Evolutionary conservation across 208 protist species (phyloP).

Genomic region (Porcisia deanei): DNA sequence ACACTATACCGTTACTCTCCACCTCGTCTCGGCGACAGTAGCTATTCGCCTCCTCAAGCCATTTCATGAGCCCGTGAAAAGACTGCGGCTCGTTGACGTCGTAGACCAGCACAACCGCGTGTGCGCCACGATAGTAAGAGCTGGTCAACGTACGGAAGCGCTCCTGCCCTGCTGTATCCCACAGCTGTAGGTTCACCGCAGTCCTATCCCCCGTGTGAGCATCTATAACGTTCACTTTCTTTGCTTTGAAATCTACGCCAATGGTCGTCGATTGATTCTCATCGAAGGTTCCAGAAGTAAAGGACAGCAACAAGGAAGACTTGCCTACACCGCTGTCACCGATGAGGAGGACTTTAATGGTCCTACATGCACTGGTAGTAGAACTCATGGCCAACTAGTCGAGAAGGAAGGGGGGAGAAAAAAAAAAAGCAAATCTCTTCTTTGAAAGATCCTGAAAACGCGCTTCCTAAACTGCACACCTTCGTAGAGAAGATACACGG

Average conservation of each 20-base stretch:
- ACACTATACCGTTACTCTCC: conserved; percentile 45
- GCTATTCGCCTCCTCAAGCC: conserved; percentile 71
- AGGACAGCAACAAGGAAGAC: conserved; percentile 79
- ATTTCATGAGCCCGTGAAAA: conserved; percentile 75
- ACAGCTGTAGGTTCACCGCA: conserved; percentile 84
- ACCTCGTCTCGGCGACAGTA: conserved; percentile 52
- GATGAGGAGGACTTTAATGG: conserved; percentile 82
- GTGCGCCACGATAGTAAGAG: conserved; percentile 85
- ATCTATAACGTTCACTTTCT: conserved; percentile 73
- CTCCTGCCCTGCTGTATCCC: conserved; percentile 90
- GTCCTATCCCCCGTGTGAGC: conserved; percentile 39
- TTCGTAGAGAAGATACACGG: background rate
- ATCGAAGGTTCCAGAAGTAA: conserved; percentile 69
- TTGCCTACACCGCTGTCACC: conserved; percentile 87
- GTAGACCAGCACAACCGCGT: conserved; percentile 89
- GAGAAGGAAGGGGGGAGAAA: background rate
- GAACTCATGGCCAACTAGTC: conserved; percentile 13
- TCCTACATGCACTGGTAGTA: conserved; percentile 38
- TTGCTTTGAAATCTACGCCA: conserved; percentile 90
- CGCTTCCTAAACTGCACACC: background rate
- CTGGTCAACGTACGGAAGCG: conserved; percentile 84
- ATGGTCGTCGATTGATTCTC: conserved; percentile 71
- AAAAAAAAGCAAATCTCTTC: background rate
- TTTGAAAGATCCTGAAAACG: background rate
- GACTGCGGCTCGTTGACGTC: conserved; percentile 76